phyloP scores from a whole-genome alignment of 192 early-diverging fungal genomes.

The Nowakowskiella sp. region DNA sequence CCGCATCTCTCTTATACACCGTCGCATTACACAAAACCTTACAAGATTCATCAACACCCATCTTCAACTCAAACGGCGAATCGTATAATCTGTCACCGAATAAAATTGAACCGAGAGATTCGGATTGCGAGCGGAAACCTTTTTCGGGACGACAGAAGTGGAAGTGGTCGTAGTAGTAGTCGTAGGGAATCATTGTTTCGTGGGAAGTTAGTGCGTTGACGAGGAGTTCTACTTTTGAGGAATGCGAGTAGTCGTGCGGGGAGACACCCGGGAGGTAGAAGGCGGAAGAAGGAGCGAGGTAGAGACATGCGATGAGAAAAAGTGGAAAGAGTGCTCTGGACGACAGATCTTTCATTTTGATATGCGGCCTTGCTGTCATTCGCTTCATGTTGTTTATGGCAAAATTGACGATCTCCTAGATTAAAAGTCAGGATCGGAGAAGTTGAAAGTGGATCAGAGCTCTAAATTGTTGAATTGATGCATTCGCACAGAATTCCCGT shows the following conservation, averaged over 20 bases:
- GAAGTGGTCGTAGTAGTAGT: constrained; percentile 76
- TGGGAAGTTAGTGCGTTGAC: constrained; percentile 86
- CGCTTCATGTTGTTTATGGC: too few relatives aligned
- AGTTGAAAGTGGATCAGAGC: too few relatives aligned
- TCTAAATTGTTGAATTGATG: too few relatives aligned
- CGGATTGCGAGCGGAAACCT: constrained; percentile 46
- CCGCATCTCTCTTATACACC: constrained; percentile 63
- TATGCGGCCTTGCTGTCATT: too few relatives aligned
- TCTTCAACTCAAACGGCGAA: constrained; percentile 71
- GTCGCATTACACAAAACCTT: constrained; percentile 52
- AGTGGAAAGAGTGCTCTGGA: constrained; percentile 1
- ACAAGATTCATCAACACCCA: constrained; percentile 55
- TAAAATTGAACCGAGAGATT: constrained; percentile 83
- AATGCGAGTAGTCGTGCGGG: constrained; percentile 71
- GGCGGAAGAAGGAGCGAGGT: constrained; percentile 22
- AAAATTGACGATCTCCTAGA: too few relatives aligned
- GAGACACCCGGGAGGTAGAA: constrained; percentile 95
- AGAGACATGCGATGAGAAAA: constrained; percentile 7
- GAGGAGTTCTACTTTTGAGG: constrained; percentile 59
- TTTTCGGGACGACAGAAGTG: constrained; percentile 75
- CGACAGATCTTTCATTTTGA: too few relatives aligned
- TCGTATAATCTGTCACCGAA: constrained; percentile 91
- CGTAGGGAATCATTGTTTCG: constrained; percentile 63
- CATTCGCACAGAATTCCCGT: too few relatives aligned
- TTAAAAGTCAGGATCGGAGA: too few relatives aligned